Conservation (phyloP, 2,329 filamentous ascomycete species). For the Xylariaceae sp. region DNA sequence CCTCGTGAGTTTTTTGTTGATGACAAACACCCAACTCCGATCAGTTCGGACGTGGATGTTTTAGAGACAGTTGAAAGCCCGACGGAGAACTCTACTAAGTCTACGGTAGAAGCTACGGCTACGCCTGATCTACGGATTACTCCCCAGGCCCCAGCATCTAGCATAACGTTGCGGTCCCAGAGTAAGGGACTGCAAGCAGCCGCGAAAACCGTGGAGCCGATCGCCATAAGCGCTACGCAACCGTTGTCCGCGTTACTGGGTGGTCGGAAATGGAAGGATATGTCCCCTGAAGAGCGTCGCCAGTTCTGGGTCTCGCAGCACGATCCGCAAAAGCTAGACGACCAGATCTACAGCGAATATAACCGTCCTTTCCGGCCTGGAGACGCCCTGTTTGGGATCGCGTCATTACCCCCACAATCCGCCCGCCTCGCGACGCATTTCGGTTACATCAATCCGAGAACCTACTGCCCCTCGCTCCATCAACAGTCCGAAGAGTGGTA, state of each 20-base stretch:
- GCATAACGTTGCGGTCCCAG: background rate
- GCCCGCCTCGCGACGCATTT: slow-evolving; percentile 35
- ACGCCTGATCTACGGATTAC: background rate
- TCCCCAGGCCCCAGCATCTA: background rate
- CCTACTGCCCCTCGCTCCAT: slow-evolving; percentile 38
- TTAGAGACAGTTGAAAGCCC: background rate
- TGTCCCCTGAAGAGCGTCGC: slow-evolving; percentile 19
- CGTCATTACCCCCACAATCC: slow-evolving; percentile 15
- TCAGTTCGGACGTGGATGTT: background rate
- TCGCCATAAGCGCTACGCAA: background rate
- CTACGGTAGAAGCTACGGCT: background rate
- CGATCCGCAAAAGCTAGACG: slow-evolving; percentile 32
- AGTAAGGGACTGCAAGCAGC: background rate
- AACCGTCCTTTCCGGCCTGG: slow-evolving; percentile 28
- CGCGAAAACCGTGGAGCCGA: background rate
- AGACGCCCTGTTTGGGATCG: slow-evolving; percentile 19
- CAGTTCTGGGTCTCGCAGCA: slow-evolving; percentile 24
- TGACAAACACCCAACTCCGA: background rate
- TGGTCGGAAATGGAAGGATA: slow-evolving; percentile 14
- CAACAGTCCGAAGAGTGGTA: slow-evolving; percentile 42
- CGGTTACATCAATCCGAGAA: slow-evolving; percentile 45
- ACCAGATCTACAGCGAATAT: slow-evolving; percentile 36
- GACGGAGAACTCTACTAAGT: background rate
- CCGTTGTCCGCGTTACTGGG: slow-evolving; percentile 9
- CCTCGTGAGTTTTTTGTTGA: background rate